A percentile compares a stretch with the other conserved stretches of the same genome.
These are phyloP conservation scores for Tuber aestivum DNA, from an alignment of 495 filamentous ascomycete genomes.

Conservation along the genomic window DNA sequence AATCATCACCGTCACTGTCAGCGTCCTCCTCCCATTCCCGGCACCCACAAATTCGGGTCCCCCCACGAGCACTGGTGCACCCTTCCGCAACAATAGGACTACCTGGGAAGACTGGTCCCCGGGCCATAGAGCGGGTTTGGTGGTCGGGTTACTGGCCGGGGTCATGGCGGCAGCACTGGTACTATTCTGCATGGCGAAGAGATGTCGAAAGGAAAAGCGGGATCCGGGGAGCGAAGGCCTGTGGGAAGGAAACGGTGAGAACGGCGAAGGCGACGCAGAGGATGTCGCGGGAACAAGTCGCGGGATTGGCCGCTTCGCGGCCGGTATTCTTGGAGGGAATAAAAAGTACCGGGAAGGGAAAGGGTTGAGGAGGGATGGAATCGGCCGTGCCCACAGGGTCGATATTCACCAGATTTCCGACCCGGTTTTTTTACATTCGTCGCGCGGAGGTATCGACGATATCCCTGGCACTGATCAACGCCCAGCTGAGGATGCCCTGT, in stretches of 20 bases:
- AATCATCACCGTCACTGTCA: neutral
- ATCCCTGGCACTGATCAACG: neutral
- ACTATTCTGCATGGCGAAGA: conserved; percentile 11
- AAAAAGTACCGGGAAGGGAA: neutral
- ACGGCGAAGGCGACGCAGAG: neutral
- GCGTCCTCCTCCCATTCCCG: neutral
- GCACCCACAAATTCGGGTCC: neutral
- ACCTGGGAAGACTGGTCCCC: conserved; percentile 14
- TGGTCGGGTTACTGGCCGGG: neutral
- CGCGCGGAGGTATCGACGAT: neutral
- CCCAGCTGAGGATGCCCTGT: neutral
- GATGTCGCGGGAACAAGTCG: neutral
- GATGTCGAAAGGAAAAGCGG: neutral
- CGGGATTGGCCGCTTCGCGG: neutral
- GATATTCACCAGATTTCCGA: neutral
- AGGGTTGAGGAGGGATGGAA: neutral
- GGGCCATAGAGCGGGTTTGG: conserved; percentile 9
- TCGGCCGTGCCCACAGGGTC: neutral
- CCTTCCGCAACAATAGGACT: neutral
- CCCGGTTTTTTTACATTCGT: neutral
- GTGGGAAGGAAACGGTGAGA: neutral
- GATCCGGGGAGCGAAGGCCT: neutral
- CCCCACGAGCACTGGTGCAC: neutral
- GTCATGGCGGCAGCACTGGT: neutral
- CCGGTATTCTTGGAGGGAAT: neutral